Conservation (phyloP, 345 rosid genomes). For the sweet orange (Citrus sinensis) region DNA sequence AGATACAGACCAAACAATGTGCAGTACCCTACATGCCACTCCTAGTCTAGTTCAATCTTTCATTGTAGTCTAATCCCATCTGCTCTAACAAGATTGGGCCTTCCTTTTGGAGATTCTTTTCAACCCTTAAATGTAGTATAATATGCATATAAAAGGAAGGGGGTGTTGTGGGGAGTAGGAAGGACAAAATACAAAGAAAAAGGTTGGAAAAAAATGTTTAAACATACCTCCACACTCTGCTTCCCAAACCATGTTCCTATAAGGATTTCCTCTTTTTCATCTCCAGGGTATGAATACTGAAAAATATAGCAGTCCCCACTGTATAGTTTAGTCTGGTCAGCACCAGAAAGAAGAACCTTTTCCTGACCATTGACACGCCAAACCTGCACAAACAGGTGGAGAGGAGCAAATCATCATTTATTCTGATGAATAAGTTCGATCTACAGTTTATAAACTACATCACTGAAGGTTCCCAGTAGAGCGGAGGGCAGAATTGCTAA, state of each 20-base stretch:
- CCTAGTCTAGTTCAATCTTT: neutral
- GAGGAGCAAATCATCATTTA: neutral
- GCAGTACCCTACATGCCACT: neutral
- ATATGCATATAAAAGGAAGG: neutral
- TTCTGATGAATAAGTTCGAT: neutral
- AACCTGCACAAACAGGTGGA: conserved; percentile 46
- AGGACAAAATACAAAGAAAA: neutral
- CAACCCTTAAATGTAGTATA: neutral
- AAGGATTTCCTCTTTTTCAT: conserved; percentile 83
- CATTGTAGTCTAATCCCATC: neutral
- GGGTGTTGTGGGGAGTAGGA: neutral
- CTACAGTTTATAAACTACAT: neutral
- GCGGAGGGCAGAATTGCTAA: neutral
- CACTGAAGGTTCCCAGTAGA: neutral
- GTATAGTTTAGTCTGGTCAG: conserved; percentile 83
- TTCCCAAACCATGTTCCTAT: conserved; percentile 96
- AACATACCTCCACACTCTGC: conserved; percentile 82
- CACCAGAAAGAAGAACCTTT: conserved; percentile 68
- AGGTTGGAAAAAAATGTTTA: neutral
- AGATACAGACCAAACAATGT: neutral
- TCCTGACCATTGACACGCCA: conserved; percentile 78
- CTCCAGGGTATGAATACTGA: conserved; percentile 91
- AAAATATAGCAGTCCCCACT: conserved; percentile 89
- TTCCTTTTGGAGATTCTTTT: neutral
- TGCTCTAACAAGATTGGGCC: neutral